Evolutionary conservation across 78 protist species (phyloP), one percentile per base, ranked within the genome.

Genomic region (Dictyostelium firmibasis): DNA sequence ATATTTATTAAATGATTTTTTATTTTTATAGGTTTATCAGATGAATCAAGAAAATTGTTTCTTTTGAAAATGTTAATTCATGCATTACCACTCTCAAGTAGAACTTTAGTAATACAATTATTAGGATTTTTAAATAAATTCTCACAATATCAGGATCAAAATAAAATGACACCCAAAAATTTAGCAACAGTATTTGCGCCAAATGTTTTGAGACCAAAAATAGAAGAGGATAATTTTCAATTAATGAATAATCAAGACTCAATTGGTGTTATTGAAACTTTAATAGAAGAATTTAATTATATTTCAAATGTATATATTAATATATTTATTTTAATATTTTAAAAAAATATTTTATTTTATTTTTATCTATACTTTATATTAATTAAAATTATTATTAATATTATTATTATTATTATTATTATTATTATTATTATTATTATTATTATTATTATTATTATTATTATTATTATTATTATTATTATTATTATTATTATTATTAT

Each of bases 111-210:
- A 31, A 81, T 20, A 0, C 10, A 16, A 78, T 33, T 89, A 4
- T 27, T 89, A 1, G 20, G 18, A 23, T 27, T 89, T 25, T 76
- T 78, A 29, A 60, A 14, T 27, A 89, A 81, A 14, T 78, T 89
- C 9, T 23, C 87, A n/a, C 2, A 2, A 4, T 20, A 69, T 23
- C 53, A 78, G 27, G 23, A 78, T 23, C 33, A 43, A n/a, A 89
- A 89, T 53, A 89, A 81, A 69, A 89, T 89, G 94, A 89, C 81
- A 2, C 13, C 94, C 9, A 44, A 50, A 18, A 89, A 89, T 70
- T 53, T 89, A 8, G 85, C 94, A 31, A 85, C 82, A 4, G 94
- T 89, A 2, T 81, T 89, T 14, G 94, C 94, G 11, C 94, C 94
- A 38, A 89, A 89, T 69, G 82, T 89, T 0, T 69, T 89, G 2